Evolutionary conservation across 805 yeast genomes (phyloP).

Genomic region (Metschnikowia cubensis): DNA sequence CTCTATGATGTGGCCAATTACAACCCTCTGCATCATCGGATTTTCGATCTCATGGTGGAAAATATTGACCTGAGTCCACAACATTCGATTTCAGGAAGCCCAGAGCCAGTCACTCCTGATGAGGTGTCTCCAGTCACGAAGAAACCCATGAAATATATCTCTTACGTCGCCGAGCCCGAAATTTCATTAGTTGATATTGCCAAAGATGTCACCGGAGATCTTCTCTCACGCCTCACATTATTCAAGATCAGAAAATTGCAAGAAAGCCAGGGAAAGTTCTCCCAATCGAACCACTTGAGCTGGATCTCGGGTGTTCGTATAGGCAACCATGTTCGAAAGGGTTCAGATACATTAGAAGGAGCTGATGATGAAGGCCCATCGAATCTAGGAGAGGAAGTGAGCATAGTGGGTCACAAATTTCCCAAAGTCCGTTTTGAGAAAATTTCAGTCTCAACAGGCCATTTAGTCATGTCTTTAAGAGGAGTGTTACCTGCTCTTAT

Average conservation of each 20-base stretch:
- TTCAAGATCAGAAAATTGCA: slow-evolving; percentile 36
- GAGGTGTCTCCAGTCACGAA: slow-evolving; percentile 1
- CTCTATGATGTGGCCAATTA: slow-evolving; percentile 35
- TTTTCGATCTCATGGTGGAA: slow-evolving; percentile 14
- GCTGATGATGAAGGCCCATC: slow-evolving; percentile 39
- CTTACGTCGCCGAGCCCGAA: slow-evolving; percentile 38
- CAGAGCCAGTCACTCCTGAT: slow-evolving; percentile 8
- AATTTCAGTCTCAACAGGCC: slow-evolving; percentile 85
- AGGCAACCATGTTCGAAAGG: slow-evolving; percentile 44
- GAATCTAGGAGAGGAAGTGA: slow-evolving; percentile 88
- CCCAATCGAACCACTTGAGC: slow-evolving; percentile 63
- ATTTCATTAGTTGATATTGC: slow-evolving; percentile 29
- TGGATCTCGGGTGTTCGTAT: slow-evolving; percentile 94
- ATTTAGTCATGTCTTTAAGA: slow-evolving; percentile 65
- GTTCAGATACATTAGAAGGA: slow-evolving; percentile 4
- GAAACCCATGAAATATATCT: slow-evolving; percentile 20
- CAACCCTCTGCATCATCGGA: slow-evolving; percentile 30
- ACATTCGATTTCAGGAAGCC: slow-evolving; percentile 4
- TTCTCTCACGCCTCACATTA: slow-evolving; percentile 35
- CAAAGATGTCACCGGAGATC: slow-evolving; percentile 30
- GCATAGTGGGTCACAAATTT: slow-evolving; percentile 81
- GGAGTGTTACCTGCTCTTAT: slow-evolving; percentile 43
- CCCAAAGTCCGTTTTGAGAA: slow-evolving; percentile 84
- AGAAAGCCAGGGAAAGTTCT: slow-evolving; percentile 31
- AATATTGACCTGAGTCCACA: slow-evolving; percentile 3